These are phyloP conservation scores for Dactylorhiza incarnata DNA, from an alignment of 106 monocot species.

Conservation along the genomic window DNA sequence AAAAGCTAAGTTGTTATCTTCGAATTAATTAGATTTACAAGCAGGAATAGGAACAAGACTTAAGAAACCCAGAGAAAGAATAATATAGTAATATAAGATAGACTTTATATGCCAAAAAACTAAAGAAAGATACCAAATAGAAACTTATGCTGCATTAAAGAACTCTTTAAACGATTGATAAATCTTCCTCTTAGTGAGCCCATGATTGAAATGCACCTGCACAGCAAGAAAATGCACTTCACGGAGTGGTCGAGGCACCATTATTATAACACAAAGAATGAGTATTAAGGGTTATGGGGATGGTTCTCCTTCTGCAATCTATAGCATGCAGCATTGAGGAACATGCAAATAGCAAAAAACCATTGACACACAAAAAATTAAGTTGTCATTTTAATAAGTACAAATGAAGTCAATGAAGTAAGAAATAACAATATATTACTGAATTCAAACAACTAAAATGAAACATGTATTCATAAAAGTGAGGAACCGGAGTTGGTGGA, in stretches of 20 bases:
- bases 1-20: background rate
- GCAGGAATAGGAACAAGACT: background rate
- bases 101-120: background rate
- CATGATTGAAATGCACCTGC: slow-evolving; percentile 13
- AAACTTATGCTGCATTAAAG: slow-evolving; percentile 11
- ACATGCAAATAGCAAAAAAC: no score
- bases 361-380: no score
- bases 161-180: slow-evolving; percentile 22
- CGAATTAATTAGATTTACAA: background rate
- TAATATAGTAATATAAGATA: background rate
- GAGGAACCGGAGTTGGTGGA: no score
- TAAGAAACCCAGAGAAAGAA: background rate
- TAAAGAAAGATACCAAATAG: slow-evolving; percentile 12
- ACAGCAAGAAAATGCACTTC: background rate
- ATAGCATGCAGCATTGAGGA: background rate
- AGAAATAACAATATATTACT: no score
- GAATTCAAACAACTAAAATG: no score
- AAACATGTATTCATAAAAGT: no score
- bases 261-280: background rate
- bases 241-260: background rate
- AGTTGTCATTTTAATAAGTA: no score
- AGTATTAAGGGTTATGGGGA: background rate
- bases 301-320: background rate
- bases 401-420: no score
- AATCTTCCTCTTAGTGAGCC: slow-evolving; percentile 27